Percentiles rank a stretch among this genome's conserved stretches.
These are phyloP conservation scores for Colletotrichum ledebouriae DNA, from an alignment of 2,329 filamentous ascomycete species.

Conservation along the genomic window DNA sequence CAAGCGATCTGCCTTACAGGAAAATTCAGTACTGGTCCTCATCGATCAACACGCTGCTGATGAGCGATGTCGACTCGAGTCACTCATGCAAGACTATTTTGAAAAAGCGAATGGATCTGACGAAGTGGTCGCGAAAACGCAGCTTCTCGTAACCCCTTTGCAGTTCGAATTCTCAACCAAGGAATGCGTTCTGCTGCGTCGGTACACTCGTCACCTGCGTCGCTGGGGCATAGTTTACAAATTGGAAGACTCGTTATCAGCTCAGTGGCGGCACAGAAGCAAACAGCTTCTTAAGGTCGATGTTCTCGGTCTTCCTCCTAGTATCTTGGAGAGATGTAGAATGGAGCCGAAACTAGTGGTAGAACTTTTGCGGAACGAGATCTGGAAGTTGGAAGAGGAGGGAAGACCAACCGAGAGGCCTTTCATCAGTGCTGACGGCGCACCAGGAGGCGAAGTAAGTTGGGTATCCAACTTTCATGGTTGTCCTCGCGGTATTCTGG, in stretches of 20 bases:
- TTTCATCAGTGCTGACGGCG: background rate
- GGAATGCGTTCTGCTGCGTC: conserved; percentile 72
- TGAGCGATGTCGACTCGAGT: conserved; percentile 85
- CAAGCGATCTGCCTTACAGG: background rate
- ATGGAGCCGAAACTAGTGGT: conserved; percentile 79
- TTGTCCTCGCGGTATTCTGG: conserved; percentile 82
- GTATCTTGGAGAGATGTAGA: conserved; percentile 82
- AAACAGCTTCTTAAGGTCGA: conserved; percentile 52
- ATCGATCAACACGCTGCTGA: conserved; percentile 97
- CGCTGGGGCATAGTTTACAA: conserved; percentile 82
- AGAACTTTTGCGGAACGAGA: conserved; percentile 79
- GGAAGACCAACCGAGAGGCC: conserved; percentile 38
- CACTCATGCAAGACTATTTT: conserved; percentile 72
- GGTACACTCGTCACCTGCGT: conserved; percentile 69
- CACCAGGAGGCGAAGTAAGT: conserved; percentile 37
- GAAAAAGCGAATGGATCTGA: conserved; percentile 21
- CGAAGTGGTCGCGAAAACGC: conserved; percentile 47
- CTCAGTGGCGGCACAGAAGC: conserved; percentile 26
- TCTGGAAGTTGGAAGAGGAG: conserved; percentile 74
- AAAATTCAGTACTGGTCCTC: conserved; percentile 73
- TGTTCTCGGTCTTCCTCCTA: conserved; percentile 74
- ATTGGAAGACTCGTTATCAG: conserved; percentile 45
- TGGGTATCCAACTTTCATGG: conserved; percentile 76
- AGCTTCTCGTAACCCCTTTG: conserved; percentile 65
- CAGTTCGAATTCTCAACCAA: conserved; percentile 73